phyloP scores from a whole-genome alignment of 805 yeast species.

The Metschnikowia chrysomelidarum region DNA sequence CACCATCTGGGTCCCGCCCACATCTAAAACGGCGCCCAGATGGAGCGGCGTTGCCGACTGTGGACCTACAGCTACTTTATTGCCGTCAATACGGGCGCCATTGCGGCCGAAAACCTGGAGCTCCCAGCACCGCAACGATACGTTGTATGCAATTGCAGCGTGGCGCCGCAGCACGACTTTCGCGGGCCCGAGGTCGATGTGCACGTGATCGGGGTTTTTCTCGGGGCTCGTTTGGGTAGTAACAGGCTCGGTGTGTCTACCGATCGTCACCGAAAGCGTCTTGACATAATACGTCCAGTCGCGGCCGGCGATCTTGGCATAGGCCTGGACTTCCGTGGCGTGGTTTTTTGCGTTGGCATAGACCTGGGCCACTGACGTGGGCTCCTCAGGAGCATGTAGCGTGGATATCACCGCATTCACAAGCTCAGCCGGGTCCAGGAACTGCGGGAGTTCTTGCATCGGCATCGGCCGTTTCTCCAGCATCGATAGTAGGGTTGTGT shows the following conservation, averaged over 20 bases:
- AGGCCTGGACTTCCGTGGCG: slow-evolving; percentile 89
- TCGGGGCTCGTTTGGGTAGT: slow-evolving; percentile 20
- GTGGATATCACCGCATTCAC: slow-evolving; percentile 73
- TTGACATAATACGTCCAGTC: slow-evolving; percentile 95
- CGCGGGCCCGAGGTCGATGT: slow-evolving; percentile 94
- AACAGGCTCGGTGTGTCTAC: slow-evolving; percentile 65
- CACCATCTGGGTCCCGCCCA: slow-evolving; percentile 99
- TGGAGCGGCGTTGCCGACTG: slow-evolving; percentile 54
- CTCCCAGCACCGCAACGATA: slow-evolving; percentile 80
- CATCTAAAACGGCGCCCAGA: slow-evolving; percentile 89
- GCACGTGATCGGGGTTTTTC: too few relatives aligned
- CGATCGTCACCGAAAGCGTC: slow-evolving; percentile 69
- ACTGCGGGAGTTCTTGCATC: slow-evolving; percentile 31
- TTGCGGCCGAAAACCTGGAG: slow-evolving; percentile 81
- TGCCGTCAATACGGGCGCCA: slow-evolving; percentile 87
- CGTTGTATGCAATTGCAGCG: slow-evolving; percentile 78
- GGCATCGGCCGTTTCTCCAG: slow-evolving; percentile 9
- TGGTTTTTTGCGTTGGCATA: slow-evolving; percentile 72
- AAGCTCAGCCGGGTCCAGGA: slow-evolving; percentile 61
- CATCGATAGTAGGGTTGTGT: too few relatives aligned
- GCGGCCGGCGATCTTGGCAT: slow-evolving; percentile 91
- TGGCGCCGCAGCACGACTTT: slow-evolving; percentile 94
- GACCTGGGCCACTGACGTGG: slow-evolving; percentile 67
- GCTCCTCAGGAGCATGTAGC: slow-evolving; percentile 67
- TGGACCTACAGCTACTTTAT: slow-evolving; percentile 50